Conservation (phyloP, 768 basidiomycete genomes). For the Candolleomyces efflorescens region DNA sequence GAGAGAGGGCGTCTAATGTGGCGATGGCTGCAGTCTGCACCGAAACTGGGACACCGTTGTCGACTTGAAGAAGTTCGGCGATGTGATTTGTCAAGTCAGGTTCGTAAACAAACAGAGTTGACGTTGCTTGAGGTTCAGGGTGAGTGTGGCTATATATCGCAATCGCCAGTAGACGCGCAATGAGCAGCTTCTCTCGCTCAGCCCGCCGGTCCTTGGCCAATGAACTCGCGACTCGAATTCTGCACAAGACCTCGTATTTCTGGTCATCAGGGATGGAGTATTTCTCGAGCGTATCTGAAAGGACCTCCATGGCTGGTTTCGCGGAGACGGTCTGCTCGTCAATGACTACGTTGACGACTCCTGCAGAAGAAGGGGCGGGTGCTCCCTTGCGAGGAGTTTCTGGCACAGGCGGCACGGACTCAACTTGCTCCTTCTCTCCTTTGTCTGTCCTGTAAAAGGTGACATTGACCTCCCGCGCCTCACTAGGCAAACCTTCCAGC, state of each 20-base stretch:
- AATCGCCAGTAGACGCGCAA: slow-evolving; percentile 79
- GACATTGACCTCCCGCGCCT: slow-evolving; percentile 77
- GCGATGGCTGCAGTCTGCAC: slow-evolving; percentile 84
- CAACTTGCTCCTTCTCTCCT: slow-evolving; percentile 44
- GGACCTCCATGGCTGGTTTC: slow-evolving; percentile 68
- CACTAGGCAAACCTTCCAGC: slow-evolving; percentile 60
- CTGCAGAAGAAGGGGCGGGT: slow-evolving; percentile 31
- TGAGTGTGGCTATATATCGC: slow-evolving; percentile 91
- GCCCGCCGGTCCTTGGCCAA: slow-evolving; percentile 52
- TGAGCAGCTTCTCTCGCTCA: slow-evolving; percentile 76
- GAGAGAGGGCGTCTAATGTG: slow-evolving; percentile 85
- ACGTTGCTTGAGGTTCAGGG: slow-evolving; percentile 70
- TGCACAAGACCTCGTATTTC: slow-evolving; percentile 84
- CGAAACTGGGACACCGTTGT: slow-evolving; percentile 60
- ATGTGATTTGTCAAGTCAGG: slow-evolving; percentile 88
- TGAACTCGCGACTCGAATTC: slow-evolving; percentile 75
- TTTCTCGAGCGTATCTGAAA: slow-evolving; percentile 66
- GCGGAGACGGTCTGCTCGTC: slow-evolving; percentile 55
- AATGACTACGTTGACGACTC: slow-evolving; percentile 59
- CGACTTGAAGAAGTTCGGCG: slow-evolving; percentile 84
- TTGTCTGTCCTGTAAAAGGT: slow-evolving; percentile 70
- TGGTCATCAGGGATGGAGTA: slow-evolving; percentile 74
- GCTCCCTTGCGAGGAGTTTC: slow-evolving; percentile 47
- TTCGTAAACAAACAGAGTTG: slow-evolving; percentile 88
- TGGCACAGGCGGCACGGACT: slow-evolving; percentile 38